Percentiles rank a stretch among this genome's conserved stretches.
These are phyloP conservation scores for Boeremia exigua DNA, from an alignment of 2,329 filamentous ascomycete genomes.

Conservation along the genomic window DNA sequence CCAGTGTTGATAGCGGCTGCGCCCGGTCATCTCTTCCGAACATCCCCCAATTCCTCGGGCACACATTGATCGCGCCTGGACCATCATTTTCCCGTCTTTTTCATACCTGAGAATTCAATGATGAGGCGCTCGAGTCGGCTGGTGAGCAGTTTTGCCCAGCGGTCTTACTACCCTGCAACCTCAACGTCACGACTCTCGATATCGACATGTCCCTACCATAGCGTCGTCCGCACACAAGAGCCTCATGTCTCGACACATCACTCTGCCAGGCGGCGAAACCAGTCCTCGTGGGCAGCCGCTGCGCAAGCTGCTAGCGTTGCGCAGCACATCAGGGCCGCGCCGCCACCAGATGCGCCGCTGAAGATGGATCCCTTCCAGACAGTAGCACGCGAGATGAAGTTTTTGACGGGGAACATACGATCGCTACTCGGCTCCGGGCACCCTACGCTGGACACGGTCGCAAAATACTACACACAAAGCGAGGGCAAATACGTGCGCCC, in stretches of 20 bases:
- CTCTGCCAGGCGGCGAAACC: constrained; percentile 53
- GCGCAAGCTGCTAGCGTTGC: constrained; percentile 60
- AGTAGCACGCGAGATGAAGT: constrained; percentile 96
- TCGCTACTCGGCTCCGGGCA: constrained; percentile 94
- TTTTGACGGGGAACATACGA: constrained; percentile 89
- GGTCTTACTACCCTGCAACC: constrained; percentile 3
- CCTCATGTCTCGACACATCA: constrained; percentile 33
- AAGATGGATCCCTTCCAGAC: constrained; percentile 85
- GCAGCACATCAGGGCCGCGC: constrained; percentile 72
- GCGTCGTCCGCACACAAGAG: constrained; percentile 12
- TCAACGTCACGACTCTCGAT: constrained; percentile 26
- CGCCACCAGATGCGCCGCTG: constrained; percentile 68
- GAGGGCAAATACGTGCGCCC: constrained; percentile 97
- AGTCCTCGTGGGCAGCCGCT: constrained; percentile 78
- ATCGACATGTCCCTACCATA: constrained; percentile 31
- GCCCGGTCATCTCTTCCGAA: constrained; percentile 11
- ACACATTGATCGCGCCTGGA: constrained; percentile 34
- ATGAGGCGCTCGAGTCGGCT: constrained; percentile 46
- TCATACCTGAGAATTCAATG: constrained; percentile 28
- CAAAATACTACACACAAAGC: constrained; percentile 97
- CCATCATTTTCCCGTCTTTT: background rate
- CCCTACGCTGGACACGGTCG: constrained; percentile 89
- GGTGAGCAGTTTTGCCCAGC: constrained; percentile 40
- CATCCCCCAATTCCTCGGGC: constrained; percentile 11
- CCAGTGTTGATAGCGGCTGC: constrained; percentile 17